Conservation (phyloP, 768 basidiomycete species). For the Multifurca ochricompacta region DNA sequence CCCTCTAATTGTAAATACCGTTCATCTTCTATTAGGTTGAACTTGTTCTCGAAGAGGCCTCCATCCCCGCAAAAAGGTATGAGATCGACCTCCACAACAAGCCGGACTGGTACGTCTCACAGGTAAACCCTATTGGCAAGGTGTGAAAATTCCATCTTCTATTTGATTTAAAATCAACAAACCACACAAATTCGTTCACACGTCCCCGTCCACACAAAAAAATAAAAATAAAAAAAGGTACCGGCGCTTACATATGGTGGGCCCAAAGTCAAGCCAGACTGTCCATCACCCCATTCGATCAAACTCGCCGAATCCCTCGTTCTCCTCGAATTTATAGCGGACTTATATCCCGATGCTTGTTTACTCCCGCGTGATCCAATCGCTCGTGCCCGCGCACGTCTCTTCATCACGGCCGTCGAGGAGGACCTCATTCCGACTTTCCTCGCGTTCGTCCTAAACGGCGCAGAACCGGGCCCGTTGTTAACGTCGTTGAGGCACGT, state of each 20-base stretch:
- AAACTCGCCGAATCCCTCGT: conserved; percentile 61
- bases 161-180: background rate
- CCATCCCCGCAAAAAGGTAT: conserved; percentile 39
- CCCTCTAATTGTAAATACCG: no score
- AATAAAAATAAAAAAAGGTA: no score
- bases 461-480: conserved; percentile 37
- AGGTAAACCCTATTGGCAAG: conserved; percentile 62
- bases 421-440: conserved; percentile 38
- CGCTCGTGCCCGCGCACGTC: conserved; percentile 48
- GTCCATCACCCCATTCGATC: conserved; percentile 50
- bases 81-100: conserved; percentile 59
- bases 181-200: background rate
- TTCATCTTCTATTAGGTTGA: conserved; percentile 36
- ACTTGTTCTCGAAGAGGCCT: conserved; percentile 53
- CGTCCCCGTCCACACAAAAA: no score
- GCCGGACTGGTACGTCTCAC: conserved; percentile 59
- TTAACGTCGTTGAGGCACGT: conserved; percentile 38
- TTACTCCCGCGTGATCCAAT: conserved; percentile 52
- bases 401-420: conserved; percentile 52
- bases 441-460: conserved; percentile 29
- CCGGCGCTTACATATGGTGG: conserved; percentile 58
- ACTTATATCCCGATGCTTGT: conserved; percentile 41
- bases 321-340: conserved; percentile 60
- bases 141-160: conserved; percentile 27
- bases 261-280: conserved; percentile 43